Base-by-base conservation (phyloP, 2,329 filamentous ascomycete species). In the Hirsutella thompsonii region DNA sequence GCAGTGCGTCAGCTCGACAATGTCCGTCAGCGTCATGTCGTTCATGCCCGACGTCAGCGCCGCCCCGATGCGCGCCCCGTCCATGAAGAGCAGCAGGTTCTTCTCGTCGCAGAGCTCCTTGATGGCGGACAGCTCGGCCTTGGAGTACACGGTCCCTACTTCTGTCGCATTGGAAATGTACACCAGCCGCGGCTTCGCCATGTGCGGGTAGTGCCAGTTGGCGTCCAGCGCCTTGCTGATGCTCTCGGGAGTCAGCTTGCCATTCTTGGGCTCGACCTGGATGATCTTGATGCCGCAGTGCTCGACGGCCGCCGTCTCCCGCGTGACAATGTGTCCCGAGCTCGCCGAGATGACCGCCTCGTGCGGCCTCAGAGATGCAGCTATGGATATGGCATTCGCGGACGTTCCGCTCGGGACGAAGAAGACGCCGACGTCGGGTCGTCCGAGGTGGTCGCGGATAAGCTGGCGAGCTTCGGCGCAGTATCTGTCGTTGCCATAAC, bases 101-200 rank as follows among this genome's bases (percentile, higher is more conserved):
- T 59, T 58, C 26, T 52, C 49, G 36, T 64, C 63, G 48, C 69
- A 72, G 2, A 66, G 48, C 0, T 50, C 50, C 13, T 66, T 68
- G 38, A 72, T 54, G 3, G 53, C 63, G 0, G 47, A 47, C 20
- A 72, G 46, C 43, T 72, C 68, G 0, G 47, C 48, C 36, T 60
- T 62, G 0, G 59, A 62, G 46, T 72, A 72, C 3, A 71, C 54
- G 0, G 68, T 72, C 2, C 68, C 68, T 8, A 69, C 54, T 51
- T 72, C 68, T 0, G 68, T 69, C 0, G 69, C 68, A 45, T 72
- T 69, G 13, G 69, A 71, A 20, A 72, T 63, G 48, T 72, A 72
- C 2, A 72, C 64, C n/a, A 72, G 51, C 3, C 65, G 55, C 1
- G 68, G 69, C 45, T 66, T 69, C 2, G 68, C 68, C 62, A 68